Evolutionary conservation across 129 eudicot genomes (phyloP).

Genomic region (Saussurea involucrata): DNA sequence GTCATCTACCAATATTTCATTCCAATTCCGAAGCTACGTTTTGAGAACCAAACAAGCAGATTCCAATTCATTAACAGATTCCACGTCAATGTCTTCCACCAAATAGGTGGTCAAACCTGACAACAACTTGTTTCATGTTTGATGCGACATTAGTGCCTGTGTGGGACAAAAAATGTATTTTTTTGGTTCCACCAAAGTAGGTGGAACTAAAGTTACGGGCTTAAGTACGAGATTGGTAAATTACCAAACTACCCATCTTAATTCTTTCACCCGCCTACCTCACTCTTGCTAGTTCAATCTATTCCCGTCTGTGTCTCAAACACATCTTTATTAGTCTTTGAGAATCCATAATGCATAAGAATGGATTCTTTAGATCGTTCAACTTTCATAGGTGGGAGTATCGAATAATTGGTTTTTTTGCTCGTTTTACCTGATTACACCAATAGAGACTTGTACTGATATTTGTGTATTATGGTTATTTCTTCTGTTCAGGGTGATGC

Average conservation of each 20-base stretch:
- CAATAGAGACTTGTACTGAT: background rate
- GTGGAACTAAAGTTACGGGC: background rate
- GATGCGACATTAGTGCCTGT: background rate
- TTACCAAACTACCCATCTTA: background rate
- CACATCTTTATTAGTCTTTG: background rate
- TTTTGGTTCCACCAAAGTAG: background rate
- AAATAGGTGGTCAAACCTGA: too few relatives aligned
- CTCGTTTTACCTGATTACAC: background rate
- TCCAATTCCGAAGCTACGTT: too few relatives aligned
- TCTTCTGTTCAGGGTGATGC: slow-evolving; percentile 53
- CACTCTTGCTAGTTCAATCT: background rate
- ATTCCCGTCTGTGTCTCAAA: background rate
- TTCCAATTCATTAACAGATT: too few relatives aligned
- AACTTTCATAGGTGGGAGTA: background rate
- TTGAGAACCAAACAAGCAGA: too few relatives aligned
- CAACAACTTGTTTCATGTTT: background rate
- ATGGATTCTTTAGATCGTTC: background rate
- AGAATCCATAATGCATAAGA: background rate
- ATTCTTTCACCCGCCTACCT: background rate
- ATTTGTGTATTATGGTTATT: too few relatives aligned
- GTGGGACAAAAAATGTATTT: background rate
- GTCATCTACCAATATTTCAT: too few relatives aligned
- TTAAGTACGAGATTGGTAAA: background rate
- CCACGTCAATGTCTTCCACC: too few relatives aligned
- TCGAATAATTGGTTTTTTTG: background rate